Percentiles rank a stretch among this genome's conserved stretches.
These are phyloP conservation scores for Calocera cornea DNA, from an alignment of 768 basidiomycete species.

Conservation along the genomic window DNA sequence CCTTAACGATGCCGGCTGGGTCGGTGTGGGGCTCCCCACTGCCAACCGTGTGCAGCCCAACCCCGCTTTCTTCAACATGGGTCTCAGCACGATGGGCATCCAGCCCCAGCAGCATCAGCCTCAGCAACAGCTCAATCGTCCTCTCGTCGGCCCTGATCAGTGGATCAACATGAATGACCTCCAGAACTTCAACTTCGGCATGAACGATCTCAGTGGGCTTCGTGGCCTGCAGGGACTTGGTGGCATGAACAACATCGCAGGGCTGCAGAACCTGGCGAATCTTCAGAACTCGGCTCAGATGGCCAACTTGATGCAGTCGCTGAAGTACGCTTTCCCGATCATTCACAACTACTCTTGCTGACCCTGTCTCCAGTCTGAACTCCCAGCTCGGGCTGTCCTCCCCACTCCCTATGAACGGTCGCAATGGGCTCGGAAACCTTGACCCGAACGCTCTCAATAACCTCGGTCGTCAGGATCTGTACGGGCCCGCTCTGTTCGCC, in stretches of 20 bases:
- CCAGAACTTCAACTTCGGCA: neutral
- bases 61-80: neutral
- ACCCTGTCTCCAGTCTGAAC: neutral
- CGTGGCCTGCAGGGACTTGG: neutral
- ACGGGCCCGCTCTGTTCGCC: neutral
- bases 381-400: neutral
- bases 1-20: constrained; percentile 1
- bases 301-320: neutral
- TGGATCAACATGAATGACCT: neutral
- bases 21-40: neutral
- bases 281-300: neutral
- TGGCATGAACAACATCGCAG: neutral
- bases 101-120: neutral
- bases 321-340: neutral
- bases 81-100: constrained; percentile 1
- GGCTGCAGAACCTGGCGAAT: neutral
- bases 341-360: neutral
- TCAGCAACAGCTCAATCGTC: neutral
- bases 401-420: neutral
- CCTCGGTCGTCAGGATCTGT: neutral
- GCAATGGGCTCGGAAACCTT: neutral
- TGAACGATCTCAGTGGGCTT: neutral
- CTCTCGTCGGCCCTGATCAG: neutral
- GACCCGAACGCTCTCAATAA: neutral
- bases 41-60: neutral